Evolutionary conservation across 768 basidiomycete genomes (phyloP), one percentile per base, ranked within the genome.

Genomic region (Boletus rex-veris): DNA sequence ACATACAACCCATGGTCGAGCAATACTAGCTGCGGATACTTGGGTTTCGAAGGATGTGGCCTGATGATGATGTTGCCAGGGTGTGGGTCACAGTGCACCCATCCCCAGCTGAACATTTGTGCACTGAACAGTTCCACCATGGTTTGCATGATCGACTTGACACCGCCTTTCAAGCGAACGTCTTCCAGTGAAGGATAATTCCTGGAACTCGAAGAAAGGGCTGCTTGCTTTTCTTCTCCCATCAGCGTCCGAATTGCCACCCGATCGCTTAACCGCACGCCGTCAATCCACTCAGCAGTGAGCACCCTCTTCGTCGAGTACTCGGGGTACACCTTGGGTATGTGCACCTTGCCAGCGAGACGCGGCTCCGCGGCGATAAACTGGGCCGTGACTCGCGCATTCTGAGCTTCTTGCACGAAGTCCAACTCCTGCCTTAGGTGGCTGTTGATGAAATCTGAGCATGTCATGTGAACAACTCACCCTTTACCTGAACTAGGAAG

Each of bases 1-100:
- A 95, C 89, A 65, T 96, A 97, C 11, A 98, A 74, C 1, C 95
- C 95, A 66, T 98, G 95, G 66, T 98, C 95, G 61, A 98, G 82
- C 12, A 97, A 76, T 31, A 97, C 88, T 57, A 92, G 75, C 61
- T 89, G 85, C 3, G 83, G 77, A 6, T 67, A 61, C 40, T 31
- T 49, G 4, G 57, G 46, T 18, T 60, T 48, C 21, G 45, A 56
- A 30, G 69, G 69, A 38, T 66, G 57, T 1, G 81, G 82, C 8
- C 80, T 89, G 61, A 86, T 81, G 70, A 83, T 82, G 54, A 95
- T 80, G 69, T 96, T 92, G 10, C 89, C 88, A 3, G 86, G 85
- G 58, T 89, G 83, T 0, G 82, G 83, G 52, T 85, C 83, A 64
- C 92, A 92, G 68, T 91, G 86, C 4, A 93, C 86, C 79, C 85